These are phyloP conservation scores for Suhomyces bolitotheri DNA, from an alignment of 1,139 yeast genomes.

Conservation along the genomic window DNA sequence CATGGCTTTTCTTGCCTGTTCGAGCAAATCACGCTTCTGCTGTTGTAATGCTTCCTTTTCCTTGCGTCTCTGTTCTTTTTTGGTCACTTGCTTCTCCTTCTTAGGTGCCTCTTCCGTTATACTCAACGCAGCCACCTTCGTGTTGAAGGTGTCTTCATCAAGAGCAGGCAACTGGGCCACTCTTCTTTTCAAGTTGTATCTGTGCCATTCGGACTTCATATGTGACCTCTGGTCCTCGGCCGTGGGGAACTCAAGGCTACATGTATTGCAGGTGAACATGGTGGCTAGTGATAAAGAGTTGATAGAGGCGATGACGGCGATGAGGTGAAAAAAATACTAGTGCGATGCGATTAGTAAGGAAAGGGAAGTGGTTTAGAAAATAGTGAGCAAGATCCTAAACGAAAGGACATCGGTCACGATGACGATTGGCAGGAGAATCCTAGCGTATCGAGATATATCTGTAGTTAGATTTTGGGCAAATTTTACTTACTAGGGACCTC, in stretches of 20 bases:
- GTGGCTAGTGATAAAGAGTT: constrained; percentile 2
- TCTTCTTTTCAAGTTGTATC: constrained; percentile 61
- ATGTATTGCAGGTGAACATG: constrained; percentile 46
- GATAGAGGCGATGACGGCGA: constrained; percentile 1
- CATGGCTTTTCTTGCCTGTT: constrained; percentile 60
- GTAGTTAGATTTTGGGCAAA: too few relatives aligned
- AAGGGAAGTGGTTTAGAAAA: not conserved
- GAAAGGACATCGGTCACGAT: too few relatives aligned
- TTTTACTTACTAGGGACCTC: too few relatives aligned
- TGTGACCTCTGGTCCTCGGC: constrained; percentile 46
- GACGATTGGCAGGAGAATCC: too few relatives aligned
- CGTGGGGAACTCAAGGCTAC: constrained; percentile 41
- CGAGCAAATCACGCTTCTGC: constrained; percentile 61
- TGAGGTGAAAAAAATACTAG: constrained; percentile 7
- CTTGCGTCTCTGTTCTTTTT: constrained; percentile 63
- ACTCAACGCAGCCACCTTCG: constrained; percentile 43
- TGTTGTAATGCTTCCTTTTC: constrained; percentile 65
- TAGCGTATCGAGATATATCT: too few relatives aligned
- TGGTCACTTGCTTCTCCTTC: constrained; percentile 44
- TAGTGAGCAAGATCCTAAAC: too few relatives aligned
- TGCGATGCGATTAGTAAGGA: not conserved
- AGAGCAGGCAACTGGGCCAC: constrained; percentile 60
- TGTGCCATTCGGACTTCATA: constrained; percentile 76
- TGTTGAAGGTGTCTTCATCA: constrained; percentile 47
- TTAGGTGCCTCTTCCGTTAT: constrained; percentile 22